Conservation (phyloP, 352 stramenopile species). For the Globisporangium solare region DNA sequence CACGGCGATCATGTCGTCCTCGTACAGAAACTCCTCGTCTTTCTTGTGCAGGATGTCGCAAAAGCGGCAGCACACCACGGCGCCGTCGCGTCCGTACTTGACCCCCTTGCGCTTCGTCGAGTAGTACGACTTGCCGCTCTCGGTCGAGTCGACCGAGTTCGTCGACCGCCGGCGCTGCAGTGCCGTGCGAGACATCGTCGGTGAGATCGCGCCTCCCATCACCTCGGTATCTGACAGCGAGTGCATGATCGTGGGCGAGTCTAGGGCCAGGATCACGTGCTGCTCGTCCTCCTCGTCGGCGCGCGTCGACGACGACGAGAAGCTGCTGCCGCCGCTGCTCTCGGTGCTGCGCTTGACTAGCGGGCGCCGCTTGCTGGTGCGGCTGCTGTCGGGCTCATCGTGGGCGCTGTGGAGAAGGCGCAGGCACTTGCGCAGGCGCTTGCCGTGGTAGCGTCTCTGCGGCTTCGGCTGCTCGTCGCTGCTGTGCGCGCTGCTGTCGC, state of each 20-base stretch:
- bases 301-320: conserved; percentile 14
- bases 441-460: conserved; percentile 5
- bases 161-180: conserved; percentile 12
- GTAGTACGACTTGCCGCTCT: conserved; percentile 25
- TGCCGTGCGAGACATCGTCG: conserved; percentile 13
- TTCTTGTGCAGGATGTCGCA: conserved; percentile 72
- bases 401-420: conserved; percentile 1
- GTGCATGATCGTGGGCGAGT: conserved; percentile 19
- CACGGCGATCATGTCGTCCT: conserved; percentile 72
- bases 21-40: conserved; percentile 71
- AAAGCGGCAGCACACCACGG: conserved; percentile 74
- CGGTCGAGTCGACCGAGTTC: conserved; percentile 15
- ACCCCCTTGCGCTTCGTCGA: conserved; percentile 73
- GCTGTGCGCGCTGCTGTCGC: not conserved
- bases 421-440: conserved; percentile 8
- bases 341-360: not conserved
- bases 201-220: conserved; percentile 14
- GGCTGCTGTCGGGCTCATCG: not conserved
- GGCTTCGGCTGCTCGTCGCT: not conserved
- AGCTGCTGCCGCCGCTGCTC: conserved; percentile 13
- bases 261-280: conserved; percentile 2
- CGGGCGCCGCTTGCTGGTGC: not conserved
- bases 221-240: conserved; percentile 45
- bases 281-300: conserved; percentile 9
- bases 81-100: conserved; percentile 54